Evolutionary conservation across 1,139 yeast genomes (phyloP).

Genomic region (Suhomyces maxii): DNA sequence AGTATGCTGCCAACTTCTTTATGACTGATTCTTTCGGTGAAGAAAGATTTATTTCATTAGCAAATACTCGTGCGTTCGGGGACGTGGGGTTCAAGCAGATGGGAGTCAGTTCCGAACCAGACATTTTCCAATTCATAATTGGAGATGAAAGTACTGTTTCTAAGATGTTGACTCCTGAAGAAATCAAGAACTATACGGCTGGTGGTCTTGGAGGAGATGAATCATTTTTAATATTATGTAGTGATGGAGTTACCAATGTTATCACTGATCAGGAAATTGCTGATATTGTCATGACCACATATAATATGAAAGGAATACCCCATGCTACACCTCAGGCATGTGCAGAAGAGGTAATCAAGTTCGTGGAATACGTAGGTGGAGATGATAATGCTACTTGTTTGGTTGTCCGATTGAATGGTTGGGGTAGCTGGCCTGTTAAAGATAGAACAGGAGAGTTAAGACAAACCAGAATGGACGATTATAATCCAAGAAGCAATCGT

Average conservation of each 20-base stretch:
- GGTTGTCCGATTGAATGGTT: slow-evolving; percentile 76
- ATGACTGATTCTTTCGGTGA: slow-evolving; percentile 94
- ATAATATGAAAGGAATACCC: slow-evolving; percentile 63
- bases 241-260: slow-evolving; percentile 84
- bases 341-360: slow-evolving; percentile 81
- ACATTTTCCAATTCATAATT: slow-evolving; percentile 63
- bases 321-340: slow-evolving; percentile 83
- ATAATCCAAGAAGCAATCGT: slow-evolving; percentile 29
- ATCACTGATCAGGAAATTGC: slow-evolving; percentile 89
- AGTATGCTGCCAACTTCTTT: slow-evolving; percentile 70
- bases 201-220: slow-evolving; percentile 76
- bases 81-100: slow-evolving; percentile 75
- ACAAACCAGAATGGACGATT: slow-evolving; percentile 66
- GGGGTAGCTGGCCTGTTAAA: slow-evolving; percentile 88
- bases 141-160: slow-evolving; percentile 50
- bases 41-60: slow-evolving; percentile 77
- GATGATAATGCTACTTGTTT: slow-evolving; percentile 93
- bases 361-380: slow-evolving; percentile 85
- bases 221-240: slow-evolving; percentile 70
- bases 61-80: slow-evolving; percentile 93
- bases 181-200: slow-evolving; percentile 41
- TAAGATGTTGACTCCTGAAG: slow-evolving; percentile 36
- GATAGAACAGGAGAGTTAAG: slow-evolving; percentile 84
- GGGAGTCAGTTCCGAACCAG: slow-evolving; percentile 94
- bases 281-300: slow-evolving; percentile 76